Conservation (phyloP, 371 early-diverging fungal species). For the Mucor ambiguus region DNA sequence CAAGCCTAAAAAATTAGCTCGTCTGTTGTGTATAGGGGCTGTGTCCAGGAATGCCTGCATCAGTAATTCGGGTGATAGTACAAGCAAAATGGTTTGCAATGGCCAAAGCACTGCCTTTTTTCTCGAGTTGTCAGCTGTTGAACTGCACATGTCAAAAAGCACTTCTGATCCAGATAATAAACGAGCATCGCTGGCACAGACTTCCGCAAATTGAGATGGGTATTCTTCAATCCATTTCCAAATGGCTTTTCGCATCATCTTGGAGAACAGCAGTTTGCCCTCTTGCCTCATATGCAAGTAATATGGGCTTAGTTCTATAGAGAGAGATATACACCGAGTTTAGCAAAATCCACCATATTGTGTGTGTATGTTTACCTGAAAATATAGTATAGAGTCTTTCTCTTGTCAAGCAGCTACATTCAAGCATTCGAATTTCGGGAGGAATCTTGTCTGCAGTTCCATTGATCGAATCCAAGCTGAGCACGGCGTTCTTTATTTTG, state of each 20-base stretch:
- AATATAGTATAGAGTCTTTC: conserved; percentile 68
- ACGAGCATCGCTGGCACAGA: conserved; percentile 63
- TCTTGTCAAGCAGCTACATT: conserved; percentile 73
- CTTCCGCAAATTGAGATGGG: conserved; percentile 68
- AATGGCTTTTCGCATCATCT: conserved; percentile 73
- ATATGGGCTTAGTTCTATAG: conserved; percentile 63
- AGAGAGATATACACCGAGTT: too few relatives aligned
- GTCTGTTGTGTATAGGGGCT: conserved; percentile 35
- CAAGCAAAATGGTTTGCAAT: conserved; percentile 72
- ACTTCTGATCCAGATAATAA: conserved; percentile 73
- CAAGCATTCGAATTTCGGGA: conserved; percentile 75
- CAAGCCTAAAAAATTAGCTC: conserved; percentile 64
- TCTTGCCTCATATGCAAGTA: conserved; percentile 67
- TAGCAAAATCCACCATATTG: too few relatives aligned
- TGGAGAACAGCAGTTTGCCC: conserved; percentile 67
- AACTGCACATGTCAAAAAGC: conserved; percentile 74
- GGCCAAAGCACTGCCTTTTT: conserved; percentile 81
- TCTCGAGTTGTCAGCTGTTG: conserved; percentile 67
- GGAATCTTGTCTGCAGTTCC: conserved; percentile 43
- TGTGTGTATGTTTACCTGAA: conserved; percentile 47
- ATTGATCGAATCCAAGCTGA: conserved; percentile 54
- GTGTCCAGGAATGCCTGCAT: conserved; percentile 52
- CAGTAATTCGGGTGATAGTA: conserved; percentile 77
- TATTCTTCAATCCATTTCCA: conserved; percentile 88
- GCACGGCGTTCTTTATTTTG: conserved; percentile 60